Evolutionary conservation across 345 rosid genomes (phyloP).

Genomic region (Populus pruinosa): DNA sequence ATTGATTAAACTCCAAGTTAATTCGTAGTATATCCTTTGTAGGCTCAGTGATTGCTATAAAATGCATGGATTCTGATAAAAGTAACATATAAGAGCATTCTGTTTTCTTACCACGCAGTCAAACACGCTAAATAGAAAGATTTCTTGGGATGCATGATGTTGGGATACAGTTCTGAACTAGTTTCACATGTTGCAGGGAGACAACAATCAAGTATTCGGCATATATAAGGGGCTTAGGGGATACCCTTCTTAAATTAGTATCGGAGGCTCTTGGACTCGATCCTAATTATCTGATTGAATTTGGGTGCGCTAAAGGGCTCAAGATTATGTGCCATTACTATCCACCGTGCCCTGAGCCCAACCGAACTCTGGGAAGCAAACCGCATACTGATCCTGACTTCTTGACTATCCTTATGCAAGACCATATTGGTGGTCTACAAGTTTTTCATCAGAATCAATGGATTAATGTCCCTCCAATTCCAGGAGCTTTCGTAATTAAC

Average conservation of each 20-base stretch:
- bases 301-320: conserved; percentile 22
- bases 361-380: conserved; percentile 19
- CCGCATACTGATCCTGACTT: conserved; percentile 18
- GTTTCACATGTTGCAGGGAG: conserved; percentile 17
- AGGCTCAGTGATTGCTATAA: too few relatives aligned
- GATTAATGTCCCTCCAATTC: conserved; percentile 19
- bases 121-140: too few relatives aligned
- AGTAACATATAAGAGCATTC: too few relatives aligned
- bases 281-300: conserved; percentile 12
- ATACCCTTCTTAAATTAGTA: conserved; percentile 11
- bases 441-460: conserved; percentile 20
- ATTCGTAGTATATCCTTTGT: too few relatives aligned
- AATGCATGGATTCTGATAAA: too few relatives aligned
- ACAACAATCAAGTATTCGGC: conserved; percentile 14
- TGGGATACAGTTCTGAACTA: too few relatives aligned
- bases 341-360: conserved; percentile 32
- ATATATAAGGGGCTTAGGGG: conserved; percentile 7
- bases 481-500: conserved; percentile 16
- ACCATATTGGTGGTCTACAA: conserved; percentile 16
- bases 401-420: conserved; percentile 23
- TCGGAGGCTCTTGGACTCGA: conserved; percentile 27
- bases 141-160: too few relatives aligned
- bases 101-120: too few relatives aligned
- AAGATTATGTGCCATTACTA: conserved; percentile 26
- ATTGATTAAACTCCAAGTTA: too few relatives aligned